These are phyloP conservation scores for Ceratocystis colombiana DNA, from an alignment of 2,329 filamentous ascomycete genomes.

Conservation along the genomic window DNA sequence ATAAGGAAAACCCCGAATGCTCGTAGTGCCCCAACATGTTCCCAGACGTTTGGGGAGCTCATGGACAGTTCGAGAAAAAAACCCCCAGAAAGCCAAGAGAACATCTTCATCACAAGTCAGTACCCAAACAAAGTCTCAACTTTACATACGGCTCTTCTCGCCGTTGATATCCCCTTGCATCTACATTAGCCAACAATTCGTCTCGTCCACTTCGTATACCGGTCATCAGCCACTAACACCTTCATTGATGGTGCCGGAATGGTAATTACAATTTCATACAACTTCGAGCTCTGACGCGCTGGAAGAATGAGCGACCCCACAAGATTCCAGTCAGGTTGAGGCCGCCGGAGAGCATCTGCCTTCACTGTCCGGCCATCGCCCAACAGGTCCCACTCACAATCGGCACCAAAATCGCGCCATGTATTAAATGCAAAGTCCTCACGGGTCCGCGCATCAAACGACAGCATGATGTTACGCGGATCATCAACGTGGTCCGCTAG, in stretches of 20 bases:
- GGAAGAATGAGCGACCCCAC: slow-evolving; percentile 33
- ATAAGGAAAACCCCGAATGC: not conserved
- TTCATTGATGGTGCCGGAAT: slow-evolving; percentile 31
- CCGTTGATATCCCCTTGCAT: not conserved
- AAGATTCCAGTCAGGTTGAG: slow-evolving; percentile 31
- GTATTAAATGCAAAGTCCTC: slow-evolving; percentile 38
- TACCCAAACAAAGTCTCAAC: not conserved
- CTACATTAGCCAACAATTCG: slow-evolving; percentile 24
- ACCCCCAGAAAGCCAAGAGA: not conserved
- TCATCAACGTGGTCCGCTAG: slow-evolving; percentile 35
- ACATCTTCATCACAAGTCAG: not conserved
- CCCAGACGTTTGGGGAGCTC: not conserved
- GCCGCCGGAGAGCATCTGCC: slow-evolving; percentile 32
- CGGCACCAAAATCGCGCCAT: slow-evolving; percentile 38
- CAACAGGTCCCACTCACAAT: slow-evolving; percentile 34
- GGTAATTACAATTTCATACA: slow-evolving; percentile 32
- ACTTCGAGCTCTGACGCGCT: slow-evolving; percentile 27
- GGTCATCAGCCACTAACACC: slow-evolving; percentile 28
- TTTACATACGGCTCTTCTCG: not conserved
- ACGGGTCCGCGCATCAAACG: slow-evolving; percentile 36
- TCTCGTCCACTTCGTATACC: slow-evolving; percentile 31
- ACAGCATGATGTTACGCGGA: slow-evolving; percentile 35
- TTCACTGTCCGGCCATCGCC: slow-evolving; percentile 25
- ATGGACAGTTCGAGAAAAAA: not conserved
- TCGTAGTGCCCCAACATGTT: not conserved